phyloP scores from a whole-genome alignment of 306 rosid species.

The Alnus rubra region DNA sequence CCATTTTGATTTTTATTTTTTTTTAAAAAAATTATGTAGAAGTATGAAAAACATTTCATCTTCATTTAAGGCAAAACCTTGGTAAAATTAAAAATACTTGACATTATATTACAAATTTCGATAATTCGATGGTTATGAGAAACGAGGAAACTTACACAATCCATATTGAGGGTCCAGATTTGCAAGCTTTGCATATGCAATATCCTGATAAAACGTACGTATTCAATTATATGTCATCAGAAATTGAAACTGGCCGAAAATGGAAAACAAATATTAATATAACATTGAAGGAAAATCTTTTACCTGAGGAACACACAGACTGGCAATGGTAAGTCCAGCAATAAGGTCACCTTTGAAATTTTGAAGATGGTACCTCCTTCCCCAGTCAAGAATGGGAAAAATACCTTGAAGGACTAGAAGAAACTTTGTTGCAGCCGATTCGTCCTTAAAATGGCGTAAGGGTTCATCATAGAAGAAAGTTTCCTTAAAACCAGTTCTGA shows the following conservation, averaged over 20 bases:
- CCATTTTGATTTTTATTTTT: no score
- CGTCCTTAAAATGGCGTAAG: constrained; percentile 42
- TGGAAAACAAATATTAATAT: neutral
- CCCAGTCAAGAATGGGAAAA: constrained; percentile 68
- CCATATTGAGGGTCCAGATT: constrained; percentile 44
- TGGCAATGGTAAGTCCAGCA: constrained; percentile 75
- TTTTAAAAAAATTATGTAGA: no score
- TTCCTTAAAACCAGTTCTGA: constrained; percentile 30
- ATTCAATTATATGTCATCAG: neutral
- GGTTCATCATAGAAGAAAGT: constrained; percentile 57
- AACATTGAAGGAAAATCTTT: neutral
- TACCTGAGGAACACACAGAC: constrained; percentile 86
- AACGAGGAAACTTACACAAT: constrained; percentile 40
- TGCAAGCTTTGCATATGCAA: constrained; percentile 61
- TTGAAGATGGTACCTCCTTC: constrained; percentile 36
- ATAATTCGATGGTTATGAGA: neutral
- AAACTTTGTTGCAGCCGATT: constrained; percentile 33
- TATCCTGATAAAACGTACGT: constrained; percentile 12
- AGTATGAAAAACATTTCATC: no score
- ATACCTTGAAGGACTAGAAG: constrained; percentile 43
- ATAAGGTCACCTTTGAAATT: constrained; percentile 59
- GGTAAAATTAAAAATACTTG: no score
- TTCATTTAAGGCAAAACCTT: no score
- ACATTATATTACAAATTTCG: no score
- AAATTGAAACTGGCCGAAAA: neutral